Base-by-base conservation (phyloP, 805 yeast species). In the Jamesozyma gamospora region DNA sequence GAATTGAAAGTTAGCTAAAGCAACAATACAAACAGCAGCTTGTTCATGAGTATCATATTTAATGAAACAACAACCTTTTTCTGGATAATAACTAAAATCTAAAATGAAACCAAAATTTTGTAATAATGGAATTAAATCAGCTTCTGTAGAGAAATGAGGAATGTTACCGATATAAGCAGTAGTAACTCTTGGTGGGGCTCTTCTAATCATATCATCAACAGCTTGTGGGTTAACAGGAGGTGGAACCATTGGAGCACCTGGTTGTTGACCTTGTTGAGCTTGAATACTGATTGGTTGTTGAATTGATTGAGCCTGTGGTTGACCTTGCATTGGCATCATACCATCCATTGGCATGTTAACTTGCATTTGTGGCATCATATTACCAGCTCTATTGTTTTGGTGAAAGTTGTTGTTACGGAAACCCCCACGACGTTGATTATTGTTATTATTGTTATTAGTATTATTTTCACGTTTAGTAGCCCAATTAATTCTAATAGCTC, bases 141-240 rank as follows among this genome's bases (percentile, higher is more conserved):
- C 69, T 59, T 82, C 86, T 37, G 80, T 75, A 21, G 84, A 77
- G 57, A 69, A 77, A 49, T 81, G 88, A 25, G 92, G 80, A 51
- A 86, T 70, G 60, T 86, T 86, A 33, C 96, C 95, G 43, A 86
- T 67, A 56, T 86, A 86, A 25, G 86, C 92, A 4, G 95, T 85
- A 7, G 90, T 79, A 30, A 59, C 60, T 49, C 63, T 59, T 41
- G 73, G 70, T 32, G 95, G 94, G 6, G 92, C 69, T 60, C 82
- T 88, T 63, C 84, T 71, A 43, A 82, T 65, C 36, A 85, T 81
- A 37, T 74, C 65, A 39, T 83, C 92, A 56, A 75, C 82, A 35
- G 76, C 68, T 50, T 72, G 81, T 12, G 81, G 80, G 25, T 55
- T 53, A 11, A 60, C 62, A 32, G 59, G 63, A 9, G 61, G 60